Conservation (phyloP, 2,329 filamentous ascomycete species). For the Hypoxylon sp. region DNA sequence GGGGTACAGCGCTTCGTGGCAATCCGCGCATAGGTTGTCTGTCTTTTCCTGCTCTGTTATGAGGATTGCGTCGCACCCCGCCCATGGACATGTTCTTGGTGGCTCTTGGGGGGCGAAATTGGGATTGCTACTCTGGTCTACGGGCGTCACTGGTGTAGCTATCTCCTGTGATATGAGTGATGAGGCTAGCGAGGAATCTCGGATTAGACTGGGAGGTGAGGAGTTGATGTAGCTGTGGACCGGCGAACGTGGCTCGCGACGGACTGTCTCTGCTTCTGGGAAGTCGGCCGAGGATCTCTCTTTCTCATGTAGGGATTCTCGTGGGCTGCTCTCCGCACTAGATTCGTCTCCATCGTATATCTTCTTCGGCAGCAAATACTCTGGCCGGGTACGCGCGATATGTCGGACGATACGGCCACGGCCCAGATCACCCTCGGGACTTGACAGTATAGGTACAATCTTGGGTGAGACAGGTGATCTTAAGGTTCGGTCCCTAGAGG, state of each 20-base stretch:
- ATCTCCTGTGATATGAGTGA: neutral
- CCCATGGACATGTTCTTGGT: constrained; percentile 43
- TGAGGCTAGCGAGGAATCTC: neutral
- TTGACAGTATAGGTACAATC: constrained; percentile 30
- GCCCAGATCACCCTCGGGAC: constrained; percentile 6
- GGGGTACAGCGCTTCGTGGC: constrained; percentile 46
- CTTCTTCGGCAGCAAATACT: constrained; percentile 17
- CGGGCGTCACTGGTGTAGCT: neutral
- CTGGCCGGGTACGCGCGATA: neutral
- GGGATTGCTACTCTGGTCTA: neutral
- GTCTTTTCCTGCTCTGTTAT: constrained; percentile 26
- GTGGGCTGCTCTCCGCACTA: neutral
- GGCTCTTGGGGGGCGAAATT: neutral
- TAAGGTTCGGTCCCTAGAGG: neutral
- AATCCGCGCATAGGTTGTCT: constrained; percentile 47
- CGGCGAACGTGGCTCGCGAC: neutral
- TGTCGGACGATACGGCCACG: constrained; percentile 26
- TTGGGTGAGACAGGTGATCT: constrained; percentile 17
- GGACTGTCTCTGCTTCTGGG: neutral
- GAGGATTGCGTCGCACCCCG: constrained; percentile 37
- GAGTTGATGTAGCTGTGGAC: neutral
- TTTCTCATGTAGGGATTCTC: constrained; percentile 1
- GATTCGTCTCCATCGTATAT: constrained; percentile 5
- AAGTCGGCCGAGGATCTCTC: constrained; percentile 7
- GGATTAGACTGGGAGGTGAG: constrained; percentile 5